Conservation (phyloP, 148 eudicot species). For the Amaranthus cruentus region DNA sequence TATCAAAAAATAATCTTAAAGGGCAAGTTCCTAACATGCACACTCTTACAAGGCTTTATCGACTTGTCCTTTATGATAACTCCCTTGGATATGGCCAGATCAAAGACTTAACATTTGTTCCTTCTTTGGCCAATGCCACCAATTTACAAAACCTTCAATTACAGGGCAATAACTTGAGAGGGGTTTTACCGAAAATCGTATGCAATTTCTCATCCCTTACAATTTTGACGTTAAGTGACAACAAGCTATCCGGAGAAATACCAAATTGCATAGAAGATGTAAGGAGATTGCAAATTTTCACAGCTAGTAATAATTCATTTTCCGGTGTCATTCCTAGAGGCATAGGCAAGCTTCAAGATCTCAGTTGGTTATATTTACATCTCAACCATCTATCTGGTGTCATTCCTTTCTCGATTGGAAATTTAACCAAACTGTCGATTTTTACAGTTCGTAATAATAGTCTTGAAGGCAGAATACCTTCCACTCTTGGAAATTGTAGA, state of each 20-base stretch:
- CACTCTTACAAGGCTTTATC: background rate
- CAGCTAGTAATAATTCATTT: background rate
- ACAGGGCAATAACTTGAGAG: constrained; percentile 24
- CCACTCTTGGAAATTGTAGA: constrained; percentile 26
- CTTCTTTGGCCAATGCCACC: constrained; percentile 27
- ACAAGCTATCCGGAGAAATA: constrained; percentile 23
- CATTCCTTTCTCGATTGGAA: constrained; percentile 32
- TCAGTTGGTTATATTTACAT: background rate
- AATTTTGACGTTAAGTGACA: background rate
- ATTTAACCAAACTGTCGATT: constrained; percentile 9
- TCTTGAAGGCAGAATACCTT: constrained; percentile 27
- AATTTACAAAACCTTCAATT: background rate
- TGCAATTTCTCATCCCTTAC: constrained; percentile 28
- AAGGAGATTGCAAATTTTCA: constrained; percentile 1
- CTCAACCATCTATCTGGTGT: constrained; percentile 23
- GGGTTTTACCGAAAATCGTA: constrained; percentile 28
- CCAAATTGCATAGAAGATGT: constrained; percentile 30
- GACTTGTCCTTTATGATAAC: constrained; percentile 10
- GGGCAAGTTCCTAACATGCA: constrained; percentile 27
- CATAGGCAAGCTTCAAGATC: constrained; percentile 21
- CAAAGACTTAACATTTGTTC: constrained; percentile 26
- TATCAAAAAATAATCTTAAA: background rate
- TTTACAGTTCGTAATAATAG: background rate
- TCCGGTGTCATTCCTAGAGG: constrained; percentile 29
- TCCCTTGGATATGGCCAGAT: constrained; percentile 21